Base-by-base conservation (phyloP, 306 rosid genomes). In the Elaeagnus macrophylla region DNA sequence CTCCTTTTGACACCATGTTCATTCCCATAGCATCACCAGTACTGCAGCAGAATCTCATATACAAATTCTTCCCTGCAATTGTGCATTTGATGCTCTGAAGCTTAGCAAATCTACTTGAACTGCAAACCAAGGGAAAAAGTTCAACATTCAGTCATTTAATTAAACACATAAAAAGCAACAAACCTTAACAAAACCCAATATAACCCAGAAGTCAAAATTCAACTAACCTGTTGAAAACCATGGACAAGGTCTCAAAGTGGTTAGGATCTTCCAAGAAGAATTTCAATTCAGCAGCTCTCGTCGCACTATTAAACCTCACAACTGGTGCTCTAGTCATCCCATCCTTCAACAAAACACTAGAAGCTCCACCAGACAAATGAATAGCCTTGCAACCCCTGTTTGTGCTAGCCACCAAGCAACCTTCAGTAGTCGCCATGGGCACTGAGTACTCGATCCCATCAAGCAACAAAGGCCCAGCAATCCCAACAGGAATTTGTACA, bases 1-100 rank as follows among this genome's bases (percentile, higher is more conserved):
- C 97, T 0, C 95, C 95, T 69, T 90, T 90, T 0, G 97, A 90
- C 8, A 90, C 81, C 97, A 90, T 90, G 75, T 90, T 90, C 97
- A 90, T 90, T 18, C 97, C 97, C 97, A 90, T 90, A 9, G 97
- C 97, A 20, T 90, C 97, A 3, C 95, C 97, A 0, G 97, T 90
- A 65, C 80, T 68, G 72, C 94, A 90, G 12, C 64, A 42, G 73
- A 90, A 90, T 65, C 97, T 84, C 51, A 73, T 72, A 60, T 81
- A 86, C 12, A 86, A 62, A 51, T 86, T 90, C 78, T 82, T 90
- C 12, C 97, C 97, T 10, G 94, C 95, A 1, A 90, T 10, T 0
- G 75, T 53, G 35, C 82, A 68, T 48, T 86, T 79, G 3, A 90
- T 70, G 9, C 12, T 65, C 54, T 90, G 95, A 10, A 90, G 62